A percentile compares a stretch with the other conserved stretches of the same genome.
phyloP scores from a whole-genome alignment of 2,329 filamentous ascomycete species.

The Chlorencoelia australis region DNA sequence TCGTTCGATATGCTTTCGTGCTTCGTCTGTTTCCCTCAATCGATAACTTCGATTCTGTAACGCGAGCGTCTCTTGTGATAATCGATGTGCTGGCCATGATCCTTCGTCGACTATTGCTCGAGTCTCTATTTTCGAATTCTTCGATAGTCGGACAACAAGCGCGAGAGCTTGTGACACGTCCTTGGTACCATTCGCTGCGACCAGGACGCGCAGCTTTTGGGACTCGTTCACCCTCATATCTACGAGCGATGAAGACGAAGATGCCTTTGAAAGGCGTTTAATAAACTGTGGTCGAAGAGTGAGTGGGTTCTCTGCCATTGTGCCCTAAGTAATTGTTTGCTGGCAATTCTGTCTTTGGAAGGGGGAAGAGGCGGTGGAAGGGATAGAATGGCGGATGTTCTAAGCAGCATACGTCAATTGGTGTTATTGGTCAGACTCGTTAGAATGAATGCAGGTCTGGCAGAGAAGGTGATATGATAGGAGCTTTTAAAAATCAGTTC shows the following conservation, averaged over 20 bases:
- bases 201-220: conserved; percentile 48
- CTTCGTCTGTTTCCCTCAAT: conserved; percentile 15
- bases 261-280: conserved; percentile 12
- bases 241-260: conserved; percentile 20
- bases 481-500: too few relatives aligned
- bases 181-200: conserved; percentile 54
- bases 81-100: conserved; percentile 37
- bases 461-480: too few relatives aligned
- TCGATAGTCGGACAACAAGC: conserved; percentile 57
- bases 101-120: conserved; percentile 56
- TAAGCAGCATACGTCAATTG: too few relatives aligned
- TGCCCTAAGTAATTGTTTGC: neutral
- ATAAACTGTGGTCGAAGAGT: conserved; percentile 10
- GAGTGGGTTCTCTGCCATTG: conserved; percentile 15
- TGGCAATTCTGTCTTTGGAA: too few relatives aligned
- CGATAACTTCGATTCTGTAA: conserved; percentile 43
- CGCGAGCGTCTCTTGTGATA: conserved; percentile 52
- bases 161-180: conserved; percentile 57
- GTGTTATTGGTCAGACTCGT: too few relatives aligned
- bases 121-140: conserved; percentile 50
- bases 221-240: conserved; percentile 37
- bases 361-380: too few relatives aligned
- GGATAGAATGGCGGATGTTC: too few relatives aligned
- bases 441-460: too few relatives aligned
- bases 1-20: conserved; percentile 19